Conservation (phyloP, 73 alveolate genomes). For the Stentor coeruleus region DNA sequence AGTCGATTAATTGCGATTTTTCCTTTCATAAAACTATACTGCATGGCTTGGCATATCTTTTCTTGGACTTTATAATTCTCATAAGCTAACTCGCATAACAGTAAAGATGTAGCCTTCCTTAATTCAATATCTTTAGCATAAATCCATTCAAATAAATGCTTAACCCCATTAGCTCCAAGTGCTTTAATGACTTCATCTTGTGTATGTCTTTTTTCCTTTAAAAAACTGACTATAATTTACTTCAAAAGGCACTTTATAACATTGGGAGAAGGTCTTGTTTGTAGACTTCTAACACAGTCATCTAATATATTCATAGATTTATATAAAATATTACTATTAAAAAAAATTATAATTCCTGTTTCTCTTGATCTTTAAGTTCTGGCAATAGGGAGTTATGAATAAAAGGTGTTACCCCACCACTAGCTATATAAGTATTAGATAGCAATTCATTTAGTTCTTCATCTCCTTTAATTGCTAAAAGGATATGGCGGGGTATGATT, state of each 20-base stretch:
- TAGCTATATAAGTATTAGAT: no score
- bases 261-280: conserved; percentile 3
- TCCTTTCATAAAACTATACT: background rate
- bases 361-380: no score
- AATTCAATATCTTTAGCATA: conserved; percentile 10
- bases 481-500: conserved; percentile 50
- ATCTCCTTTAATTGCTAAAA: conserved; percentile 46
- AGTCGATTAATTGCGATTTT: background rate
- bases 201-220: background rate
- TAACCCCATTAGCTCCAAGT: background rate
- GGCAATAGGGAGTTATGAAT: no score
- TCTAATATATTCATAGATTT: conserved; percentile 7
- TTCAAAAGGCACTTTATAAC: background rate
- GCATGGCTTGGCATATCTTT: conserved; percentile 10
- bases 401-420: no score
- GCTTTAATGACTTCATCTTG: background rate
- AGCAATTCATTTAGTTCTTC: conserved; percentile 54
- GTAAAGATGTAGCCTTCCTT: background rate
- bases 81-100: conserved; percentile 6
- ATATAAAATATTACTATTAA: no score
- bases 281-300: conserved; percentile 5
- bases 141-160: background rate
- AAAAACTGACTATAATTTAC: background rate
- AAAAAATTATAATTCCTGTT: no score
- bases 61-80: background rate